Evolutionary conservation across 352 stramenopile genomes (phyloP), one percentile per base, ranked within the genome.

Genomic region (Albugo candida): DNA sequence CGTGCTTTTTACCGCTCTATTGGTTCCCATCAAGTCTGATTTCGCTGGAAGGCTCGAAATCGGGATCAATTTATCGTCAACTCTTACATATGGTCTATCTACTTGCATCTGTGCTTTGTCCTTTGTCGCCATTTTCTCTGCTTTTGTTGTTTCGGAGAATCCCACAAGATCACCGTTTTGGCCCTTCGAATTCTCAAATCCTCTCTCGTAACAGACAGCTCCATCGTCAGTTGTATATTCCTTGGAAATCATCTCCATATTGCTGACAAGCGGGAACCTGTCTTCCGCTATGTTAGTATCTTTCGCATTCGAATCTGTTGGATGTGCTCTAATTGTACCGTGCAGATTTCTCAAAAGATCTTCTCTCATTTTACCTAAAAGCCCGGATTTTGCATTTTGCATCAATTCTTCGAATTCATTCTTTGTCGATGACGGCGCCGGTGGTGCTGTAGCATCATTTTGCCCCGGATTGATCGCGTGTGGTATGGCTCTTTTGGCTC

Each of bases 1-100:
- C 24, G 24, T 8, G 16, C 47, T 65, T 27, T 59, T 59, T 5
- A 17, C 55, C 11, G 41, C 45, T 5, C 45, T 14, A 5, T 49
- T 47, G 27, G 54, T 41, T 17, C 46, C 41, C 34, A 52, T 55
- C 17, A 80, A 45, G 2, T 64, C 54, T 14, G 65, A 56, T 2
- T 31, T 36, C 2, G 31, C n/a, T 16, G 36, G 16, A 36, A 40
- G 13, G 13, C 45, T 42, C 45, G 51, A 14, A 35, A 37, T 31
- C 46, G 48, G 5, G 42, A 36, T 6, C 50, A 24, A 55, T 56
- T 63, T 55, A 61, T 65, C 18, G 49, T 51, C 42, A 47, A 1
- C 51, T 51, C 6, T 52, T 52, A 13, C 56, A 35, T 6, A 53
- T 49, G 21, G 56, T 39, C 24, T 58, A 24, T 40, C 53, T 41